phyloP scores from a whole-genome alignment of 768 basidiomycete genomes.

The Pleurotus giganteus region DNA sequence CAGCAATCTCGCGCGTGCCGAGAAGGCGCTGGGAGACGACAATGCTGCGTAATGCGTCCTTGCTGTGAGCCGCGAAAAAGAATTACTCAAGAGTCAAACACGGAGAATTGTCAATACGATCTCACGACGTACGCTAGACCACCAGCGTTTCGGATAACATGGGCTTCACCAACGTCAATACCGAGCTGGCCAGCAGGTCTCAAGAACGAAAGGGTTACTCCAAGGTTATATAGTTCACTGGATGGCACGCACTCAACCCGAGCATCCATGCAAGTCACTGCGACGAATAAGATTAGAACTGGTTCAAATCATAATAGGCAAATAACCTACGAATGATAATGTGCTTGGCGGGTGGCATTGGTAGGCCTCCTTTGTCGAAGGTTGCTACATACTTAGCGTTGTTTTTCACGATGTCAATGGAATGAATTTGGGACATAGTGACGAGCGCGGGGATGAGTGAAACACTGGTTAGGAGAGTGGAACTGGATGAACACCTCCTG shows the following conservation, averaged over 20 bases:
- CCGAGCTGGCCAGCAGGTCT: conserved; percentile 44
- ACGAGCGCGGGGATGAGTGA: too few species aligned
- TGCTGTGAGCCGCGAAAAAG: too few species aligned
- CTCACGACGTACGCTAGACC: not conserved
- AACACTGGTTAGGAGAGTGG: not conserved
- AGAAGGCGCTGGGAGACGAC: conserved; percentile 73
- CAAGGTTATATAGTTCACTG: not conserved
- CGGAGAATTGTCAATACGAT: not conserved
- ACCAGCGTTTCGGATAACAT: conserved; percentile 49
- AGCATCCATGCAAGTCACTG: conserved; percentile 57
- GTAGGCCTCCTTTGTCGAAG: conserved; percentile 38
- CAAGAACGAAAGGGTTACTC: not conserved
- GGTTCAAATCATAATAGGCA: not conserved
- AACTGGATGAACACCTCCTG: not conserved
- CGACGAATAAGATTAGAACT: not conserved
- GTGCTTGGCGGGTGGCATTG: conserved; percentile 41
- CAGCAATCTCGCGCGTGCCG: conserved; percentile 64
- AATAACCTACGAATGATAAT: conserved; percentile 31
- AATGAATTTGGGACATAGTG: conserved; percentile 3
- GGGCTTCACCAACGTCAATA: conserved; percentile 49
- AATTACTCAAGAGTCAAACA: not conserved
- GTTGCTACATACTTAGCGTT: conserved; percentile 39
- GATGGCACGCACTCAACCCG: conserved; percentile 38
- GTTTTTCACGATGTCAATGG: conserved; percentile 26
- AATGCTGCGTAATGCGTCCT: conserved; percentile 64